A percentile compares a stretch with the other conserved stretches of the same genome.
Evolutionary conservation across 345 rosid genomes (phyloP).

Genomic region (Ricinus communis): DNA sequence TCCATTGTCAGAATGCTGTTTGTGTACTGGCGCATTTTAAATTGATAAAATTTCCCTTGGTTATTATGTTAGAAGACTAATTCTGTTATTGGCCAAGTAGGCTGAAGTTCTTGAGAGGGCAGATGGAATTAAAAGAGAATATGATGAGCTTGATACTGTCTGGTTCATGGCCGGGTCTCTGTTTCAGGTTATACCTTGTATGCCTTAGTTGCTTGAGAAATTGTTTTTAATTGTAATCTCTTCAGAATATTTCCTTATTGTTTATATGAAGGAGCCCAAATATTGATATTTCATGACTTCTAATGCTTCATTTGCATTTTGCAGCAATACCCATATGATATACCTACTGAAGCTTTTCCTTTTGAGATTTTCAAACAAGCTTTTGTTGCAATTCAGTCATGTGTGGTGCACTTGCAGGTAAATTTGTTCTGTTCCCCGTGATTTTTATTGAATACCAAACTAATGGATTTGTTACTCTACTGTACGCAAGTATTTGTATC

Average conservation of each 20-base stretch:
- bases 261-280: not conserved
- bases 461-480: not conserved
- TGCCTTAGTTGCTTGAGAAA: not conserved
- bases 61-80: conserved; percentile 21
- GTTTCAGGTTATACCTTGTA: conserved; percentile 66
- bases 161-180: conserved; percentile 99
- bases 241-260: not conserved
- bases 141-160: conserved; percentile 90
- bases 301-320: conserved; percentile 27
- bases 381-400: conserved; percentile 93
- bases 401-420: conserved; percentile 97
- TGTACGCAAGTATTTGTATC: not conserved
- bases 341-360: conserved; percentile 91
- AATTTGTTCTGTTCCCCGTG: conserved; percentile 15
- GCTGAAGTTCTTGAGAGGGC: conserved; percentile 87
- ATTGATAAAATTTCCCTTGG: not conserved
- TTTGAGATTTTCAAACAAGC: conserved; percentile 97
- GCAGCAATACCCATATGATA: conserved; percentile 97
- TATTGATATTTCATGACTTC: conserved; percentile 1
- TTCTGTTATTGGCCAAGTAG: conserved; percentile 41
- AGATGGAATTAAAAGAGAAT: conserved; percentile 89
- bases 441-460: not conserved
- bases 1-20: not conserved
- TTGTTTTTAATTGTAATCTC: not conserved
- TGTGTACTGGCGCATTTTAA: not conserved